Percentiles rank a stretch among this genome's conserved stretches.
Evolutionary conservation across 83 land plant genomes (phyloP).

Genomic region (Larix sibirica): DNA sequence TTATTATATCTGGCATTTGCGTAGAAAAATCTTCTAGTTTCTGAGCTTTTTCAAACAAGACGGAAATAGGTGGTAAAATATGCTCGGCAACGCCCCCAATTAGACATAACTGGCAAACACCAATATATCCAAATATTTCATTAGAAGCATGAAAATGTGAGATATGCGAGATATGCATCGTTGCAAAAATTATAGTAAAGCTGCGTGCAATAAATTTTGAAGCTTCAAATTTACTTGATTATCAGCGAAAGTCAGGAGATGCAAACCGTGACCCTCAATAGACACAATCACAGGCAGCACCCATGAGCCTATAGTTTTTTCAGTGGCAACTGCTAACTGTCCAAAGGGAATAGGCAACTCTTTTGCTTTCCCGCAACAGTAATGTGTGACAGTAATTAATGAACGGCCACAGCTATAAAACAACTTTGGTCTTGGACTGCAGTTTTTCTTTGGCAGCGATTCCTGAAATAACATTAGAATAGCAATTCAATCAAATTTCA

Average conservation of each 20-base stretch:
- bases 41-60: background rate
- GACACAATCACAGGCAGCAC: conserved; percentile 1
- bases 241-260: conserved; percentile 6
- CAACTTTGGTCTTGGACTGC: background rate
- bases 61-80: background rate
- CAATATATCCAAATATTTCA: background rate
- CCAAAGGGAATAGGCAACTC: conserved; percentile 7
- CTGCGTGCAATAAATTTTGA: too few species aligned
- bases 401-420: conserved; percentile 1
- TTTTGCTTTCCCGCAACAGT: conserved; percentile 5
- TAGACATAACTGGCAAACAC: conserved; percentile 5
- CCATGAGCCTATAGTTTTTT: conserved; percentile 1
- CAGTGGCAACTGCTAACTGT: conserved; percentile 6
- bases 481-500: background rate
- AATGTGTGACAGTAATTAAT: background rate
- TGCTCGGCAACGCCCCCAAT: background rate
- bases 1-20: conserved; percentile 9
- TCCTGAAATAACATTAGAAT: background rate
- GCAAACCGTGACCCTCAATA: conserved; percentile 5
- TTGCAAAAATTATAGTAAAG: background rate
- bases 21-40: background rate
- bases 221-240: conserved; percentile 1
- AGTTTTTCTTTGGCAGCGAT: background rate
- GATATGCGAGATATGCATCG: background rate
- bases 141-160: background rate